Conservation (phyloP, 2,329 filamentous ascomycete species). For the Eurotiales sp. region DNA sequence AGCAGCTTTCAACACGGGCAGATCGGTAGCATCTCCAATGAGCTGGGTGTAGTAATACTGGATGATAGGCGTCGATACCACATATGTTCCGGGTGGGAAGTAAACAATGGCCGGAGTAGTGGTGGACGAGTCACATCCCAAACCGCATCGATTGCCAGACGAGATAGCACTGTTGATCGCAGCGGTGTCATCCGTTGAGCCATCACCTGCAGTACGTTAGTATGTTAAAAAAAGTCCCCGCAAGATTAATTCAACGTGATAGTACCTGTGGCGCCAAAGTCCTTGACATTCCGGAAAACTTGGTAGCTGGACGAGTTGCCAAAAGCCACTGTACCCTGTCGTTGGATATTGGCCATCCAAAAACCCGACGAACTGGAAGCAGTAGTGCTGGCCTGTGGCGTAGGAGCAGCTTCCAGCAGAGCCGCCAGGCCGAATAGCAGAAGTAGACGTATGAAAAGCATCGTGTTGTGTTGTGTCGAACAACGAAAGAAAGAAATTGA, state of each 20-base stretch:
- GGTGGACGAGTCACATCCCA: constrained; percentile 78
- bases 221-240: constrained; percentile 9
- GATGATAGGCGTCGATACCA: constrained; percentile 73
- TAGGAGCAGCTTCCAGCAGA: constrained; percentile 30
- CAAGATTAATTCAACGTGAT: constrained; percentile 19
- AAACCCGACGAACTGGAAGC: constrained; percentile 47
- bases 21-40: constrained; percentile 69
- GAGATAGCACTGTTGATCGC: constrained; percentile 83
- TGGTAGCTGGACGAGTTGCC: constrained; percentile 56
- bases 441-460: constrained; percentile 25
- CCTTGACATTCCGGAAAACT: constrained; percentile 72
- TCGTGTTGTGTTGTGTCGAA: background rate
- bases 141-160: constrained; percentile 73
- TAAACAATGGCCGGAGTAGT: constrained; percentile 83
- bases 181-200: constrained; percentile 73
- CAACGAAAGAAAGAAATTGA: background rate
- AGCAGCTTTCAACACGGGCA: constrained; percentile 72
- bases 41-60: constrained; percentile 94
- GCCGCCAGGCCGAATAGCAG: constrained; percentile 28
- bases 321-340: constrained; percentile 66
- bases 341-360: constrained; percentile 69
- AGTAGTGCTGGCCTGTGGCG: constrained; percentile 18
- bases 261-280: constrained; percentile 69
- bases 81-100: constrained; percentile 84
- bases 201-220: constrained; percentile 50